phyloP scores from a whole-genome alignment of 108 stramenopile genomes.

The Hondaea fermentalgiana region DNA sequence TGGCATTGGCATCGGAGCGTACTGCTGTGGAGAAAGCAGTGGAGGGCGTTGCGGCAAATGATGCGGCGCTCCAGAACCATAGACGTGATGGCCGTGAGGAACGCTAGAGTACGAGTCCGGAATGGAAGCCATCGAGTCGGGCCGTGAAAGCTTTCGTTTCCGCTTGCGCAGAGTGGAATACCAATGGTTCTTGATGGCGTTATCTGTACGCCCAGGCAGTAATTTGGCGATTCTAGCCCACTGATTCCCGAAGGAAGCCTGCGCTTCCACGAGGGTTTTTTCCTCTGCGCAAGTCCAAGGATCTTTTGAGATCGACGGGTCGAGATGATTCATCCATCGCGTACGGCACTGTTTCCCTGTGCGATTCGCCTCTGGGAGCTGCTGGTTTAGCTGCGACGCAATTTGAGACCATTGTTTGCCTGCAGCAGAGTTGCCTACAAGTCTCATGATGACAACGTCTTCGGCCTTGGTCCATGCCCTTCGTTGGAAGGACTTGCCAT shows the following conservation, averaged over 20 bases:
- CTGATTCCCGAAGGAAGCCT: conserved; percentile 72
- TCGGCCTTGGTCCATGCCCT: not conserved
- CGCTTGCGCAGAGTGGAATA: conserved; percentile 73
- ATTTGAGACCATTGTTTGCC: not conserved
- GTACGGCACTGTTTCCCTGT: conserved; percentile 97
- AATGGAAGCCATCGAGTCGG: not conserved
- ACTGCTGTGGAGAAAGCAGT: too few species aligned
- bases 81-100: not conserved
- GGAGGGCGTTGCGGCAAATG: too few species aligned
- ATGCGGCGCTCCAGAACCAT: not conserved
- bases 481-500: not conserved
- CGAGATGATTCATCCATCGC: conserved; percentile 94
- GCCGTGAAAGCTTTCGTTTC: conserved; percentile 14
- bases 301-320: conserved; percentile 83
- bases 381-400: not conserved
- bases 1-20: too few species aligned
- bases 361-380: conserved; percentile 52
- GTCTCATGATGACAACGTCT: not conserved
- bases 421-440: not conserved
- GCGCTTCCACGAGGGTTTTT: conserved; percentile 59
- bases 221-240: conserved; percentile 92
- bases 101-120: not conserved
- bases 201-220: conserved; percentile 85
- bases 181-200: conserved; percentile 93
- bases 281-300: conserved; percentile 88